These are phyloP conservation scores for Oehlia diaphana DNA, from an alignment of 192 early-diverging fungal genomes.

Conservation along the genomic window DNA sequence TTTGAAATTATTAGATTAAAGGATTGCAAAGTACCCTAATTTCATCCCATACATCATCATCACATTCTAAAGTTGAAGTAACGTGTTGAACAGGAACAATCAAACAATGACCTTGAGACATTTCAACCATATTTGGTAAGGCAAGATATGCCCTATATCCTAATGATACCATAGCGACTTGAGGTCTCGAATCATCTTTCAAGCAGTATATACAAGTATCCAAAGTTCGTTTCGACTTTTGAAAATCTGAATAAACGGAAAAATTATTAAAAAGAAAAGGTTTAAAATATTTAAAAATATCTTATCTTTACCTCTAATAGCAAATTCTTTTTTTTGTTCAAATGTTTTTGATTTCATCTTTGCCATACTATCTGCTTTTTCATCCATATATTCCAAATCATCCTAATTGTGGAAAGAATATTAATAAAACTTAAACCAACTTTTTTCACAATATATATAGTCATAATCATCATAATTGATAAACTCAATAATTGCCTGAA, in stretches of 20 bases:
- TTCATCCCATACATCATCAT: constrained; percentile 93
- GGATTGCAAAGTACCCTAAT: constrained; percentile 60
- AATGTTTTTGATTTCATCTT: constrained; percentile 58
- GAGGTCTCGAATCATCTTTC: constrained; percentile 65
- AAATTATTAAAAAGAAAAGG: not conserved
- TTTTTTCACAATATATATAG: not conserved
- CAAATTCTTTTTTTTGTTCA: constrained; percentile 64
- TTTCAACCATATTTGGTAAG: constrained; percentile 69
- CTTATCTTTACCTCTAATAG: constrained; percentile 45
- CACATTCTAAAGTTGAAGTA: constrained; percentile 77
- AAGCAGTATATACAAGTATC: constrained; percentile 80
- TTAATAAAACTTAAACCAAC: not conserved
- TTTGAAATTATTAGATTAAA: not conserved
- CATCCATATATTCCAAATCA: constrained; percentile 92
- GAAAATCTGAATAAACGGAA: constrained; percentile 55
- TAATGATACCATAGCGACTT: constrained; percentile 70
- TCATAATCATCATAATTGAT: too few relatives aligned
- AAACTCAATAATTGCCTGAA: constrained; percentile 38
- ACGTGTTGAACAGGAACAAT: constrained; percentile 91
- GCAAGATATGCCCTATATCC: constrained; percentile 79
- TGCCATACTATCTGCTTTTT: constrained; percentile 76
- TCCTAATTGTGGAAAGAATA: constrained; percentile 44
- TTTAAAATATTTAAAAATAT: too few relatives aligned
- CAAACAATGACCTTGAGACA: constrained; percentile 84
- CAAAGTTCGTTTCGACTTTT: constrained; percentile 60